Percentiles rank a stretch among this genome's conserved stretches.
These are phyloP conservation scores for Dioszegia aurantiaca DNA, from an alignment of 768 basidiomycete genomes.

Conservation along the genomic window DNA sequence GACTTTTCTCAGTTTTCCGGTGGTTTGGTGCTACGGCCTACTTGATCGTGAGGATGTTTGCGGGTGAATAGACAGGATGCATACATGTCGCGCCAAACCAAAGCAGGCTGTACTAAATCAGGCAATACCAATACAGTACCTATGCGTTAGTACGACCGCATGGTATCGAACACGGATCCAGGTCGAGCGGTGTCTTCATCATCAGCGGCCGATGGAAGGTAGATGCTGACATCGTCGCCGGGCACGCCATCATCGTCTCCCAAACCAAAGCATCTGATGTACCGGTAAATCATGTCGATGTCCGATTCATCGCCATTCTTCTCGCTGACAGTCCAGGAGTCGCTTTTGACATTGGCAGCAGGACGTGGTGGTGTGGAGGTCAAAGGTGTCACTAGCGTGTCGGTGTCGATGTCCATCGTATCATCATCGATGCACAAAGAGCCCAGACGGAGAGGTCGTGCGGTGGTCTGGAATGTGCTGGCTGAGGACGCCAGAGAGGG, in stretches of 20 bases:
- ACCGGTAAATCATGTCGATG: not conserved
- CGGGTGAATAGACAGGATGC: slow-evolving; percentile 66
- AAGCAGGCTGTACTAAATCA: too few species aligned
- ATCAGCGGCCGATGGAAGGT: too few species aligned
- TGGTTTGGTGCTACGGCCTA: slow-evolving; percentile 79
- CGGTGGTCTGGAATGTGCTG: too few species aligned
- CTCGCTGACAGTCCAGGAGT: not conserved
- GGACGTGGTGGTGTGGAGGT: not conserved
- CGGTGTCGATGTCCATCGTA: slow-evolving; percentile 3
- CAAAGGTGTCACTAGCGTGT: not conserved
- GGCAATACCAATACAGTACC: not conserved
- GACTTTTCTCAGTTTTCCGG: slow-evolving; percentile 63
- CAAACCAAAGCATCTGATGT: too few species aligned
- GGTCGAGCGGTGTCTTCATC: not conserved
- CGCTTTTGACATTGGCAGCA: too few species aligned
- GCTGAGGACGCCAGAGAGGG: slow-evolving; percentile 6
- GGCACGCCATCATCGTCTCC: too few species aligned
- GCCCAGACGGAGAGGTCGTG: not conserved
- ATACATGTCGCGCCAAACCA: slow-evolving; percentile 7
- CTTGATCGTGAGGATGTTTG: slow-evolving; percentile 80
- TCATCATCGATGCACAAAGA: not conserved
- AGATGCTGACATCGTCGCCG: too few species aligned
- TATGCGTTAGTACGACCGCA: not conserved
- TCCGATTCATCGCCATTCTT: not conserved
- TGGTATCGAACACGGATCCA: not conserved